Conservation (phyloP, 176 grass and related monocot species). For the Ampelocalamus luodianensis region DNA sequence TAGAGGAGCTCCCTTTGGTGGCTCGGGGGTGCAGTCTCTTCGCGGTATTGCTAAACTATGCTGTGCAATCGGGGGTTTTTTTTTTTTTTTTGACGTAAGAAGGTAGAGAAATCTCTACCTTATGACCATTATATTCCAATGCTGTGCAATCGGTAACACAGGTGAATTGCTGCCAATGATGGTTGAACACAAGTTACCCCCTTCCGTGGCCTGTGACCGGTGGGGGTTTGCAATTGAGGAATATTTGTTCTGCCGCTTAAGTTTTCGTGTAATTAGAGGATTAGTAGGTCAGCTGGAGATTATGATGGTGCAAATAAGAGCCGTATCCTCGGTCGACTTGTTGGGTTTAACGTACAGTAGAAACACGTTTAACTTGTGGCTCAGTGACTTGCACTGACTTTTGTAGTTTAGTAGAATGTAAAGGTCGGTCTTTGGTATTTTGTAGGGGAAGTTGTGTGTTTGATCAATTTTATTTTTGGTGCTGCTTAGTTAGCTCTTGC, state of each 20-base stretch:
- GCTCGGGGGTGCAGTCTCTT: not conserved
- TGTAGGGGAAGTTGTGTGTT: no score
- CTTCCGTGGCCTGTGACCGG: not conserved
- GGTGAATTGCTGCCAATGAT: not conserved
- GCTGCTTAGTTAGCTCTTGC: not conserved
- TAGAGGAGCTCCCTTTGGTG: not conserved
- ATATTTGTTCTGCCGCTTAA: not conserved
- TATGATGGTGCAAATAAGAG: not conserved
- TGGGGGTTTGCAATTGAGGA: not conserved
- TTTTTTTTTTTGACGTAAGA: no score
- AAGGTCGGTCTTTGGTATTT: not conserved
- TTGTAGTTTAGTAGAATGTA: not conserved
- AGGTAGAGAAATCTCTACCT: no score
- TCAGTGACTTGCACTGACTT: no score
- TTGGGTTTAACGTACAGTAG: not conserved
- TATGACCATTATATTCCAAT: no score
- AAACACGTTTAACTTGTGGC: not conserved
- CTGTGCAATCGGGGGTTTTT: not conserved
- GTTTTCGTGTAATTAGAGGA: not conserved
- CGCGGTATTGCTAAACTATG: not conserved
- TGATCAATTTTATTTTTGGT: not conserved
- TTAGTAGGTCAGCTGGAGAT: no score
- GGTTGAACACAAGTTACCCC: not conserved
- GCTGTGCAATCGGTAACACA: not conserved
- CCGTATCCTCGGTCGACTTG: not conserved